Evolutionary conservation across 1,284 basidiomycete genomes (phyloP).

Genomic region (Mycosarcoma maydis): DNA sequence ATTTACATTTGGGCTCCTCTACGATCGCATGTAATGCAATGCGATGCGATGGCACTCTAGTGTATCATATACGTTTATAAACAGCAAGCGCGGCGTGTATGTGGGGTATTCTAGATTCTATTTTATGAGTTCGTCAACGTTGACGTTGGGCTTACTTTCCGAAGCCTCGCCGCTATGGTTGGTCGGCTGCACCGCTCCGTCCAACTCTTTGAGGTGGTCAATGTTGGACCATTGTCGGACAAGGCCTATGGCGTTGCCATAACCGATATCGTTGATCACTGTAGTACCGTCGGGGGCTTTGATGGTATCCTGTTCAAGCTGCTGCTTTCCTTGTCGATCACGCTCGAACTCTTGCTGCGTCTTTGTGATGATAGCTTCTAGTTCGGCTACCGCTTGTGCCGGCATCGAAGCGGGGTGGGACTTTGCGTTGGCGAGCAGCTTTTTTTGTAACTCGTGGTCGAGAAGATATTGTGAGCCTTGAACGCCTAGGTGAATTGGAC

Average conservation of each 20-base stretch:
- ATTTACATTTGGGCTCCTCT: no score
- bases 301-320: constrained; percentile 31
- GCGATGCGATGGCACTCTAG: no score
- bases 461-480: constrained; percentile 39
- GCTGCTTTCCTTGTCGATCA: constrained; percentile 21
- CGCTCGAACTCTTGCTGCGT: constrained; percentile 29
- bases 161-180: background rate
- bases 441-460: constrained; percentile 37
- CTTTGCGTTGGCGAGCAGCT: constrained; percentile 7
- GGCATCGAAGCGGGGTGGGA: background rate
- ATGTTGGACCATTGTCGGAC: constrained; percentile 36
- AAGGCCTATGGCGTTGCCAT: constrained; percentile 25
- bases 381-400: background rate
- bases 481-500: constrained; percentile 34
- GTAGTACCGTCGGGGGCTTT: constrained; percentile 26
- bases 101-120: constrained; percentile 4
- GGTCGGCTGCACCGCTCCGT: background rate
- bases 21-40: no score
- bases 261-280: constrained; percentile 33
- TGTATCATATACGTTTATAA: background rate
- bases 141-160: constrained; percentile 16
- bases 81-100: background rate
- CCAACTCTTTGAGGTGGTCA: constrained; percentile 34
- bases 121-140: constrained; percentile 48
- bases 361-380: constrained; percentile 24